These are phyloP conservation scores for Pinus albicaulis DNA, from an alignment of 75 land plant genomes.

Conservation along the genomic window DNA sequence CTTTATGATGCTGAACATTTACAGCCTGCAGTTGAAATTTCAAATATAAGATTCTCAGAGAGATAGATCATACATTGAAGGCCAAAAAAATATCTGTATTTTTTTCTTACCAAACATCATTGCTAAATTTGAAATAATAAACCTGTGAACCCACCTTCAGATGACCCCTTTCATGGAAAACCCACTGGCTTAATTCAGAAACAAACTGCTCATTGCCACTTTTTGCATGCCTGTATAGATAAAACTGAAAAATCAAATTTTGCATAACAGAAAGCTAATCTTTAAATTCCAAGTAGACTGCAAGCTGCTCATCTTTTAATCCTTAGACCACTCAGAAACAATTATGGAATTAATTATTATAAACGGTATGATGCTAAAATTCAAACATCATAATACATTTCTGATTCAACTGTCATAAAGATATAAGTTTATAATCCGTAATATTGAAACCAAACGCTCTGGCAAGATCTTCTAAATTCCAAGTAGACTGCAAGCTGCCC, in stretches of 20 bases:
- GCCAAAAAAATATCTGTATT: background rate
- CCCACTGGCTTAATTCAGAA: constrained; percentile 93
- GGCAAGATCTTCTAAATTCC: background rate
- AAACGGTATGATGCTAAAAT: background rate
- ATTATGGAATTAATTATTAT: background rate
- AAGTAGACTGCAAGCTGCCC: background rate
- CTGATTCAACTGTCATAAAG: background rate
- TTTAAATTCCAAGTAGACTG: background rate
- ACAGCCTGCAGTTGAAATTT: constrained; percentile 55
- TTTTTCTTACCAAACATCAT: background rate
- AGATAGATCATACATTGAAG: background rate
- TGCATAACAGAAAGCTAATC: background rate
- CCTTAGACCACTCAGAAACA: background rate
- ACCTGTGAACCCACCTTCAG: constrained; percentile 65
- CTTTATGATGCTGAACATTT: constrained; percentile 81
- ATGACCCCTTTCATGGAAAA: constrained; percentile 98
- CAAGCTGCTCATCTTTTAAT: background rate
- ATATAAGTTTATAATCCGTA: background rate
- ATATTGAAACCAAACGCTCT: too few species aligned
- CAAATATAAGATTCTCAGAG: background rate
- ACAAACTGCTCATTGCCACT: constrained; percentile 95
- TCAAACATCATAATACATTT: background rate
- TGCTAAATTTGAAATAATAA: background rate
- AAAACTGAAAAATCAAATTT: constrained; percentile 5
- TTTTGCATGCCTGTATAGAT: constrained; percentile 53